Conservation (phyloP, 2,329 filamentous ascomycete species). For the Ascochyta pisi region DNA sequence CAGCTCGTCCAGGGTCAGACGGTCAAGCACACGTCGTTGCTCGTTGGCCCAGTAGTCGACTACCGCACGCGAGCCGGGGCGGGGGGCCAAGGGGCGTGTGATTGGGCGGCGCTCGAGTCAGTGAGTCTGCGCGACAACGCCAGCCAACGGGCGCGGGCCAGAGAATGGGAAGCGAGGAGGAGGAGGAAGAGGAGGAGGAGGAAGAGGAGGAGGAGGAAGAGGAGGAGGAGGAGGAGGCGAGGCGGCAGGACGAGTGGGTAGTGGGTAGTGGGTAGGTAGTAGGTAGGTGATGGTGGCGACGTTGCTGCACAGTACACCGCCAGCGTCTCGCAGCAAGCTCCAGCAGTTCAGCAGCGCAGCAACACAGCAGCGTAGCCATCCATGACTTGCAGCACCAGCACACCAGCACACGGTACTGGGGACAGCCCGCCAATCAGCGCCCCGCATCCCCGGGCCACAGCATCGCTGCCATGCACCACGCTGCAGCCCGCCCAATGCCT, state of each 20-base stretch:
- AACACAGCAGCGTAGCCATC: neutral
- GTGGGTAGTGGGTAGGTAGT: neutral
- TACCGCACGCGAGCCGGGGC: neutral
- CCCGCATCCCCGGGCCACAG: conserved; percentile 1
- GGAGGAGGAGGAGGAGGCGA: no score
- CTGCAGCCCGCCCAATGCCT: conserved; percentile 29
- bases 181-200: neutral
- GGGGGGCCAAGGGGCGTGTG: neutral
- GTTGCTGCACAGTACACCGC: conserved; percentile 1
- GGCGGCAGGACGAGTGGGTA: neutral
- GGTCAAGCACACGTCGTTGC: neutral
- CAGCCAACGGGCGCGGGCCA: neutral
- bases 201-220: neutral
- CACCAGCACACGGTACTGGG: neutral
- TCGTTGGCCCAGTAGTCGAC: neutral
- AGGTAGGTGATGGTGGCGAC: neutral
- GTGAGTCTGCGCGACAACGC: conserved; percentile 1
- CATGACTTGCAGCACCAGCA: conserved; percentile 10
- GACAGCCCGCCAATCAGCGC: conserved; percentile 20
- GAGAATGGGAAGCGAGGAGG: neutral
- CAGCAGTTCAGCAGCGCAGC: neutral
- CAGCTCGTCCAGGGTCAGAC: no score
- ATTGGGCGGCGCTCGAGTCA: conserved; percentile 14
- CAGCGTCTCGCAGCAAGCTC: neutral
- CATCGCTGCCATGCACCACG: conserved; percentile 11